Percentiles rank a stretch among this genome's conserved stretches.
Evolutionary conservation across 1,139 yeast genomes (phyloP).

Genomic region (Yamadazyma blattariae): DNA sequence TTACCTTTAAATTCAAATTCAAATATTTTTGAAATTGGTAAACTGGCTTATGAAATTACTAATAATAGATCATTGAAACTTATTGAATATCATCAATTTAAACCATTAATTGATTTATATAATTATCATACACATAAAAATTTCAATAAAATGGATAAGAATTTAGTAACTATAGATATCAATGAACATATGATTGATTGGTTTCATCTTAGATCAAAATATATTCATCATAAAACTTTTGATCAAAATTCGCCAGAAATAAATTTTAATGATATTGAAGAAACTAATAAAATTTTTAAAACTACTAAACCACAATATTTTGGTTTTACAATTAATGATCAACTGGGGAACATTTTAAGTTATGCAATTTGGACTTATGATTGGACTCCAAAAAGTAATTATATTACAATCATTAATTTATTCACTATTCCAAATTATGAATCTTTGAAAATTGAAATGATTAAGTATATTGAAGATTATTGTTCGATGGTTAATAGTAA

Average conservation of each 20-base stretch:
- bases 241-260: conserved; percentile 17
- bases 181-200: conserved; percentile 35
- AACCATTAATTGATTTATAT: conserved; percentile 22
- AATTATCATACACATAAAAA: conserved; percentile 18
- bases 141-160: no score
- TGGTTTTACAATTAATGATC: conserved; percentile 27
- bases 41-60: no score
- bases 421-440: conserved; percentile 11
- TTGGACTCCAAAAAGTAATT: conserved; percentile 17
- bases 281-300: conserved; percentile 22
- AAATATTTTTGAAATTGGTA: no score
- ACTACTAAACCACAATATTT: conserved; percentile 24
- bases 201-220: conserved; percentile 45
- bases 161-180: conserved; percentile 30
- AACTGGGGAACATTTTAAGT: conserved; percentile 23
- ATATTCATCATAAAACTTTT: conserved; percentile 28
- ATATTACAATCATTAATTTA: conserved; percentile 4
- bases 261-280: conserved; percentile 25
- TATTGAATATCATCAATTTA: conserved; percentile 32
- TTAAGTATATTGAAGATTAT: conserved; percentile 16
- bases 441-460: conserved; percentile 20
- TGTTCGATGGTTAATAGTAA: conserved; percentile 6
- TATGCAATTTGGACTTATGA: conserved; percentile 43
- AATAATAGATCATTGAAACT: conserved; percentile 11
- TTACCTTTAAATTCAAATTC: no score